Conservation (phyloP, 108 stramenopile species). For the Skeletonema menzelii region DNA sequence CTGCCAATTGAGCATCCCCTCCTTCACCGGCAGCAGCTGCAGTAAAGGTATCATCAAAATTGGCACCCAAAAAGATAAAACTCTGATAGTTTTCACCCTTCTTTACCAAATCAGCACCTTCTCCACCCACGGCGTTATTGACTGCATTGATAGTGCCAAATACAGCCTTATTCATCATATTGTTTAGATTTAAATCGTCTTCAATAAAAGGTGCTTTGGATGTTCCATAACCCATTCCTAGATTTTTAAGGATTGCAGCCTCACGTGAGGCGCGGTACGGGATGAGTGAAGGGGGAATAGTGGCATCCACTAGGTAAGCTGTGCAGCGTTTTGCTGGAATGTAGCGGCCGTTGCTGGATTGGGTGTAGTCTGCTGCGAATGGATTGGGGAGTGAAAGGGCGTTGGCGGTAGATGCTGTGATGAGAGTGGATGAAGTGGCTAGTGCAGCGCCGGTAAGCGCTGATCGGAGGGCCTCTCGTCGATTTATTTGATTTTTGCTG, state of each 20-base stretch:
- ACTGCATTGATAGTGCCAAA: constrained; percentile 66
- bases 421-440: neutral
- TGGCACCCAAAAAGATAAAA: constrained; percentile 74
- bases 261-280: constrained; percentile 57
- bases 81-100: constrained; percentile 17
- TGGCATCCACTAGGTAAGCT: constrained; percentile 80
- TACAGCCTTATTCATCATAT: constrained; percentile 79
- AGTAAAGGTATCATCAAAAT: constrained; percentile 25
- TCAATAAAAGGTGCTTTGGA: constrained; percentile 58
- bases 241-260: constrained; percentile 51
- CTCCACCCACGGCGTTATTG: constrained; percentile 3
- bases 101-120: neutral
- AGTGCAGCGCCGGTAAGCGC: neutral
- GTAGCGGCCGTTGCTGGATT: neutral
- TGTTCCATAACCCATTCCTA: constrained; percentile 75
- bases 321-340: constrained; percentile 62
- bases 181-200: constrained; percentile 77
- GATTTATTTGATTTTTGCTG: neutral
- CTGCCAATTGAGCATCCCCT: constrained; percentile 57
- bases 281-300: constrained; percentile 77
- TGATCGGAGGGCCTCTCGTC: neutral
- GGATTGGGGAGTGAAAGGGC: neutral
- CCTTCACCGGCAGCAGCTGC: constrained; percentile 11
- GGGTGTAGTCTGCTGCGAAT: neutral
- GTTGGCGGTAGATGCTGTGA: neutral